Base-by-base conservation (phyloP, 2,329 filamentous ascomycete genomes). In the Colletotrichum somersetense region DNA sequence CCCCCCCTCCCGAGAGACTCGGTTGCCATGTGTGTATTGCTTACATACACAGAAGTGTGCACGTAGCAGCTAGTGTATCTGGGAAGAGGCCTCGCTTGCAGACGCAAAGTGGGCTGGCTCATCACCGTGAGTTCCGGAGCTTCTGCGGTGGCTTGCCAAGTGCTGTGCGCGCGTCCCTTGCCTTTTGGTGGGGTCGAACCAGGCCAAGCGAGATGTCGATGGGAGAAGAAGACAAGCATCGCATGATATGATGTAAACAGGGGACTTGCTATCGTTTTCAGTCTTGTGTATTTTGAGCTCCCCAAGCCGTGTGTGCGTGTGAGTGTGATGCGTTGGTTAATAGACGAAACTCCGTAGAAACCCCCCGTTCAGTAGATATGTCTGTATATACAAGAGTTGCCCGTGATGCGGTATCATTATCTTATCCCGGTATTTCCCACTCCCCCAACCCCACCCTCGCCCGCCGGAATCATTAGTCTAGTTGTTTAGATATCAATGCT, bases 401-500 rank as follows among this genome's bases (percentile, higher is more conserved):
- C 33, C 20, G 53, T 57, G 20, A 63, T 53, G 33, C 68, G 38
- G 16, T 40, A 18, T 55, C 42, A 68, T 72, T 66, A 72, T 72
- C 46, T 12, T 68, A 69, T 69, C 55, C 53, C 69, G 12, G 33
- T 62, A 30, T 66, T 44, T 52, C 66, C 66, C 40, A 56, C 53
- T 4, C 18, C 30, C 20, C 7, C 16, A 0, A 2, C 14, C 20
- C 18, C 20, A 1, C 44, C 18, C 46, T 5, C 46, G 0, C 20
- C 52, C 52, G 14, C 23, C 23, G 18, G 38, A 20, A 18, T 72
- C 69, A 72, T 72, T 72, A 72, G 59, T 69, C 69, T 72, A 69
- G 69, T 50, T 44, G 52, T 56, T 56, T 57, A 67, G 68, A 72
- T 72, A 69, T 69, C 69, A 69, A 72, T 72, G 69, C 69, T 72